Conservation (phyloP, 176 grass and related monocot species). For the Urochloa ruziziensis region DNA sequence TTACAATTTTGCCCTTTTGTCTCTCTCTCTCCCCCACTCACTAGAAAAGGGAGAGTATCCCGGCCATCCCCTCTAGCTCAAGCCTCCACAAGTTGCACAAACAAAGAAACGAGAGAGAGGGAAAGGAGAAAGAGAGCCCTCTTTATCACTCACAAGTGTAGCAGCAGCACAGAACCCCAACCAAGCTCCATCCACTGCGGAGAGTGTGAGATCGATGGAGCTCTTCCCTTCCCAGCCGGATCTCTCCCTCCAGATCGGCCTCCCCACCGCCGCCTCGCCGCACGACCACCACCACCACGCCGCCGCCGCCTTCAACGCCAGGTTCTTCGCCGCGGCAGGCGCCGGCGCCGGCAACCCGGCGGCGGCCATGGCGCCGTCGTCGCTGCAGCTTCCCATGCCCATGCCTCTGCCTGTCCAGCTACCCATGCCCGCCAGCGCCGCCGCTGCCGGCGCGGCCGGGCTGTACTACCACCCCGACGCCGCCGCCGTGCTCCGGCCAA, state of each 20-base stretch:
- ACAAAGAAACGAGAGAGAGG: slow-evolving; percentile 25
- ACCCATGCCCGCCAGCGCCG: slow-evolving; percentile 4
- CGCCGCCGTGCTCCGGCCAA: slow-evolving; percentile 41
- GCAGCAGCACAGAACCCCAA: not conserved
- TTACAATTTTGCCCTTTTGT: slow-evolving; percentile 37
- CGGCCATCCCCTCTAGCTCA: slow-evolving; percentile 17
- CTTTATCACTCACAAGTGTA: not conserved
- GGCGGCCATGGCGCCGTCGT: slow-evolving; percentile 26
- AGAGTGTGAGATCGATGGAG: slow-evolving; percentile 59
- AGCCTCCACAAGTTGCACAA: slow-evolving; percentile 29
- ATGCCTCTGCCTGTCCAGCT: not conserved
- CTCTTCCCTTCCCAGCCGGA: slow-evolving; percentile 81
- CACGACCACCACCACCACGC: slow-evolving; percentile 29
- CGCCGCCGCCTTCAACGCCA: slow-evolving; percentile 9
- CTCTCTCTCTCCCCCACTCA: slow-evolving; percentile 29
- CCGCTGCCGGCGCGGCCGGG: not conserved
- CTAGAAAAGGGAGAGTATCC: slow-evolving; percentile 41
- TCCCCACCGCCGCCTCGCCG: slow-evolving; percentile 28
- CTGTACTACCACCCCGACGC: slow-evolving; percentile 30
- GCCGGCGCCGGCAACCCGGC: not conserved
- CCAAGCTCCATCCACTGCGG: not conserved
- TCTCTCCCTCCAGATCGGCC: slow-evolving; percentile 87
- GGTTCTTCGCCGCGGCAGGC: slow-evolving; percentile 28
- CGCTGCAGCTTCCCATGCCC: slow-evolving; percentile 22
- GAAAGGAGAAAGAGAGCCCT: slow-evolving; percentile 2